Base-by-base conservation (phyloP, 805 yeast genomes). In the Metschnikowia corniflorae region DNA sequence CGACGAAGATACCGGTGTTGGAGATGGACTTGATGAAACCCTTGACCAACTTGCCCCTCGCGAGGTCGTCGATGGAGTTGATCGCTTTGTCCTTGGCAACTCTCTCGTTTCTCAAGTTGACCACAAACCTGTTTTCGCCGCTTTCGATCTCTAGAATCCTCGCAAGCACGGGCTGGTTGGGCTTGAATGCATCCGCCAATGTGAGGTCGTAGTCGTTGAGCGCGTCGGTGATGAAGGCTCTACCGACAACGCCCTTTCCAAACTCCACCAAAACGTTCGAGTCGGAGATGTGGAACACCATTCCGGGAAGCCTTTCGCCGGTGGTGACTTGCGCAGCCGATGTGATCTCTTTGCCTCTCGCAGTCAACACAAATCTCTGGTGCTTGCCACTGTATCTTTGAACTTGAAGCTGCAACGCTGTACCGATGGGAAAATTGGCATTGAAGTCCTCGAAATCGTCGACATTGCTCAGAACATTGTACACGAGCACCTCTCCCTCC, bases 1-100 rank as follows among this genome's bases (percentile, higher is more conserved):
- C 71, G 33, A 91, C 82, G 55, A 82, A 86, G 17, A 91, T 60
- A 57, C 95, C 95, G 39, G 78, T 74, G 48, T 82, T 80, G 10
- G 84, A 75, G 31, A 88, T 73, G 43, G 78, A 78, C 54, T 80
- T 82, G 36, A 91, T 76, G 47, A 81, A 82, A n/a, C 95, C 97
- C 46, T 79, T 75, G 28, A 89, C 80, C 51, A 86, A 70, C 40
- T 78, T 82, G 26, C 95, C 95, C 37, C 75, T 70, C 32, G 67
- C 63, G 41, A 88, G 54, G 46, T 84, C 89, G 4, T 67, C 56
- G 26, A 68, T 54, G 2, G 78, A 55, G 7, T 52, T 52, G 27
- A 84, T 70, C 5, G 60, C 51, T 49, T 69, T 76, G 49, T 81
- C 82, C 36, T 61, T 67, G 9, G 79, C 69, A n/a, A 60, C 58